Evolutionary conservation across 1,139 yeast genomes (phyloP), one percentile per base, ranked within the genome.

Genomic region (Saccharomyces hybrid): DNA sequence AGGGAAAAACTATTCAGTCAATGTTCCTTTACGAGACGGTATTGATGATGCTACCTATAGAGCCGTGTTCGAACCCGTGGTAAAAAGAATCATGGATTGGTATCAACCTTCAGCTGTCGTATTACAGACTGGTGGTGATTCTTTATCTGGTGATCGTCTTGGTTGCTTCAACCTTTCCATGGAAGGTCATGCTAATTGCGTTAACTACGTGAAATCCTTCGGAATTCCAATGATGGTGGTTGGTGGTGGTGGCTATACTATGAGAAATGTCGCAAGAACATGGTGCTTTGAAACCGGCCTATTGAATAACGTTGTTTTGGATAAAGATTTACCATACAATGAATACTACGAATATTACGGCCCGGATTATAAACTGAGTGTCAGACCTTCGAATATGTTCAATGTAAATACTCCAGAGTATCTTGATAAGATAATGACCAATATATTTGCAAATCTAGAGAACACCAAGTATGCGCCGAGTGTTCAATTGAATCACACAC

Each of bases 241-340:
- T 23, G 99, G 99, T 48, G 99, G 99, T 53, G 99, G 99, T 64
- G 99, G 99, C 32, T 93, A 93, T 73, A 93, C 98, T 16, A 93
- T 93, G 87, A 80, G 98, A 70, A 93, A 93, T 70, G 99, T 93
- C 50, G 90, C 97, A 34, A 79, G 98, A 65, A 85, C 97, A 7
- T 93, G 99, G 99, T 84, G 97, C 47, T 91, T 80, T 68, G 99
- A 93, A 73, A 85, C 97, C 3, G 97, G 97, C 20, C 75, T 93
- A 55, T 76, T 91, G 62, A 91, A 89, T 65, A 87, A 89, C 65
- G 88, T 85, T 58, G 71, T 82, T 25, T 76, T 91, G 61, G 95
- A 90, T 27, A 76, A 83, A 13, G 97, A 91, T 67, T 79, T 91
- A 63, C 98, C 98, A 5, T 91, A 89, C 76, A 91, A 91, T 70